Conservation (phyloP, 768 basidiomycete species). For the Phanerochaete sordida region DNA sequence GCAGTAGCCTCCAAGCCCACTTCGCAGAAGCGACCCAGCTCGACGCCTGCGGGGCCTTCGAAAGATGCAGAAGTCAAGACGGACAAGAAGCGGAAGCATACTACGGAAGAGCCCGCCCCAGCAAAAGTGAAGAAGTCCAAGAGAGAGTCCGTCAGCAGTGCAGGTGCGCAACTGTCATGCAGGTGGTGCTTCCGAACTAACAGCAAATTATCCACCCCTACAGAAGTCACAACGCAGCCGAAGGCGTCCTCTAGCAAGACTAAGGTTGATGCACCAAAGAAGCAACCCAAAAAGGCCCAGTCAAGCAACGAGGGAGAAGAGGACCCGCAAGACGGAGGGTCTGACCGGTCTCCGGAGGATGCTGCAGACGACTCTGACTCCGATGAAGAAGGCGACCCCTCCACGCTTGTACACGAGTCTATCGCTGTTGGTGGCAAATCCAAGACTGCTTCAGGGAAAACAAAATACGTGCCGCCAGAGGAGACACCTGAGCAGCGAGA, state of each 20-base stretch:
- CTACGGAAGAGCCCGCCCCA: not conserved
- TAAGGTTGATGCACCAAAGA: not conserved
- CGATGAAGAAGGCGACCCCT: conserved; percentile 28
- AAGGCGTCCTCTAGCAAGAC: not conserved
- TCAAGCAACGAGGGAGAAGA: not conserved
- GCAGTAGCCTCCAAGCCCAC: not conserved
- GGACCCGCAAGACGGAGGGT: conserved; percentile 4
- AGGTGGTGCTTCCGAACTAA: not conserved
- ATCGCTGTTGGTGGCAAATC: conserved; percentile 30
- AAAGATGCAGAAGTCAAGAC: not conserved
- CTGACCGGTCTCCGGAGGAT: not conserved
- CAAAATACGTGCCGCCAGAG: conserved; percentile 55
- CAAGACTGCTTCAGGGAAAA: conserved; percentile 25
- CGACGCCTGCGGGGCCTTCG: not conserved
- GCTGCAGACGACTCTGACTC: conserved; percentile 21
- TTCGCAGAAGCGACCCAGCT: not conserved
- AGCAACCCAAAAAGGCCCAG: not conserved
- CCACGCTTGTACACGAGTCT: conserved; percentile 64
- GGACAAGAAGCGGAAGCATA: conserved; percentile 17
- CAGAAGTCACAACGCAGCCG: not conserved
- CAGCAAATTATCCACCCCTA: too few relatives aligned
- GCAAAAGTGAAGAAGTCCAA: conserved; percentile 14
- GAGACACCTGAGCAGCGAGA: conserved; percentile 77
- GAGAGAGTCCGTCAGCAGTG: not conserved
- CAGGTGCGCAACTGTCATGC: not conserved